Percentiles rank a stretch among this genome's conserved stretches.
Conservation (phyloP, 1,139 yeast genomes). For the Petasospora rhodanensis region DNA sequence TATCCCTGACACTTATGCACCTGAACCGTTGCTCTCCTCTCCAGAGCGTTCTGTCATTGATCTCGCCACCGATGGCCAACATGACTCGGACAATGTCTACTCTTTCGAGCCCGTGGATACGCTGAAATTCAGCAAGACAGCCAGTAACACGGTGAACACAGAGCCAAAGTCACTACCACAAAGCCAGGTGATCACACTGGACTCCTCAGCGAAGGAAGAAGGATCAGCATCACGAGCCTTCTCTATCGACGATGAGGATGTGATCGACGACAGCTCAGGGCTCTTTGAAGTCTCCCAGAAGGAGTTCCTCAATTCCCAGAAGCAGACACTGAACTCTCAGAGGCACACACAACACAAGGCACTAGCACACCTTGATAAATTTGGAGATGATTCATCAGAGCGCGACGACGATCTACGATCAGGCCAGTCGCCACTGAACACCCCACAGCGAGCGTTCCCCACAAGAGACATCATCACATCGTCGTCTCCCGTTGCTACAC, state of each 20-base stretch:
- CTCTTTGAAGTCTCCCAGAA: conserved; percentile 16
- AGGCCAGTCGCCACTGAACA: conserved; percentile 14
- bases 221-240: too few relatives aligned
- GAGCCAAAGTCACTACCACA: not conserved
- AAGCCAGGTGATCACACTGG: conserved; percentile 3
- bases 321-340: conserved; percentile 1
- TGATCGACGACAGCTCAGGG: conserved; percentile 6
- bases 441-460: too few relatives aligned
- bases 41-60: conserved; percentile 19
- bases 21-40: conserved; percentile 16
- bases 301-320: conserved; percentile 16
- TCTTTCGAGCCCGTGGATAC: conserved; percentile 2
- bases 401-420: conserved; percentile 11
- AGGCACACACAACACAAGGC: not conserved
- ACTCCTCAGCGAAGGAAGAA: conserved; percentile 1
- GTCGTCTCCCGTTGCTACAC: conserved; percentile 18
- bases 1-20: conserved; percentile 3
- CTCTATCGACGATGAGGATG: too few relatives aligned
- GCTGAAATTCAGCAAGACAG: conserved; percentile 2
- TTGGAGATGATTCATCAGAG: too few relatives aligned
- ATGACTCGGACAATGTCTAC: conserved; percentile 4
- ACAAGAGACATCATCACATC: conserved; percentile 6
- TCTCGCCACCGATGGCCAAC: conserved; percentile 11
- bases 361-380: too few relatives aligned
- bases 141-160: too few relatives aligned